phyloP scores from a whole-genome alignment of 495 filamentous ascomycete species.

The Trichodelitschia bisporula region DNA sequence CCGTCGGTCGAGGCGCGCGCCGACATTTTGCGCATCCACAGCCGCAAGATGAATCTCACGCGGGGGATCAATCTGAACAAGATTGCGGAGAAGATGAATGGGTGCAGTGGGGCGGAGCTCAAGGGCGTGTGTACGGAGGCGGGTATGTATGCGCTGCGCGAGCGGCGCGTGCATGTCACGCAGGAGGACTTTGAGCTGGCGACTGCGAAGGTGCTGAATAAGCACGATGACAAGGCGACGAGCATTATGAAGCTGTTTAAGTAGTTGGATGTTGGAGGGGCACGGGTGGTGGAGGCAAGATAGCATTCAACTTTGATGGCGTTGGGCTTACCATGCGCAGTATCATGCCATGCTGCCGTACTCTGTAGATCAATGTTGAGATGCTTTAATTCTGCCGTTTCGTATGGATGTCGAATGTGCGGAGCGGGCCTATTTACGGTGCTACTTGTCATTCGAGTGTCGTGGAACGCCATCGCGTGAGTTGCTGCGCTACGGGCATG shows the following conservation, averaged over 20 bases:
- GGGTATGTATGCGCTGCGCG: conserved; percentile 90
- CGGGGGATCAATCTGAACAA: conserved; percentile 93
- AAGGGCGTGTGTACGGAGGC: conserved; percentile 96
- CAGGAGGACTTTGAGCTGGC: conserved; percentile 98
- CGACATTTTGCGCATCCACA: conserved; percentile 94
- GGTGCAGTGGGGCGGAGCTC: conserved; percentile 86
- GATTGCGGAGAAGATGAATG: conserved; percentile 99
- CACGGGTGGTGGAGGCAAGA: too few species aligned
- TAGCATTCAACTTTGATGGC: too few species aligned
- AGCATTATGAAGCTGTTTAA: conserved; percentile 82
- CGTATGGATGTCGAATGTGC: too few species aligned
- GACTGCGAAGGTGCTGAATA: conserved; percentile 97
- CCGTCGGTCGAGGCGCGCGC: conserved; percentile 92
- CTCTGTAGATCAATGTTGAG: too few species aligned
- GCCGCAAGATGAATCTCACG: conserved; percentile 92
- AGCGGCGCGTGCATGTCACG: conserved; percentile 89
- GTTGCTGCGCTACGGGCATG: too few species aligned
- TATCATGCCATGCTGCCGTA: too few species aligned
- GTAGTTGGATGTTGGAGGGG: conserved; percentile 19
- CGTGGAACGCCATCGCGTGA: too few species aligned
- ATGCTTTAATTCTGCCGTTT: too few species aligned
- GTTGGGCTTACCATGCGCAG: too few species aligned
- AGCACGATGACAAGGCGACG: conserved; percentile 96
- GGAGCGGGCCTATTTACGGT: too few species aligned
- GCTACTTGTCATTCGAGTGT: too few species aligned